A percentile compares a stretch with the other conserved stretches of the same genome.
phyloP scores from a whole-genome alignment of 495 filamentous ascomycete genomes.

The Penicillium longicatenatum region DNA sequence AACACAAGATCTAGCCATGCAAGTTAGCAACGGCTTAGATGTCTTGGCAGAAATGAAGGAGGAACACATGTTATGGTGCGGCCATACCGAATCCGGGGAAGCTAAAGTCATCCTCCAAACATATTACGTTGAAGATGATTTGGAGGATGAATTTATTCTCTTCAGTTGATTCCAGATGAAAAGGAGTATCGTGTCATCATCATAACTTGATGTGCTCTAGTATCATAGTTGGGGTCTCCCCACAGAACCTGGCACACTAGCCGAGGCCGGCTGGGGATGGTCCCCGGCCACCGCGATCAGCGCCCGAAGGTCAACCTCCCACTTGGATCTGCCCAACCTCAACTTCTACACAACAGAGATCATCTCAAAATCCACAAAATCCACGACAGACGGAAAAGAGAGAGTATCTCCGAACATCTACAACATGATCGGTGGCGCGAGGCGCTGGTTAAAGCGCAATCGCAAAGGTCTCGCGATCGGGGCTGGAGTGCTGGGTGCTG shows the following conservation, averaged over 20 bases:
- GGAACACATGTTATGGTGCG: not conserved
- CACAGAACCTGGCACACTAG: conserved; percentile 21
- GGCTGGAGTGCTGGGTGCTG: conserved; percentile 80
- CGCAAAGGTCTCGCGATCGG: conserved; percentile 86
- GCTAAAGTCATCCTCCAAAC: not conserved
- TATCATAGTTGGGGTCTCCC: not conserved
- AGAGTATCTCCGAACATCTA: conserved; percentile 16
- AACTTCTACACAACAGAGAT: conserved; percentile 6
- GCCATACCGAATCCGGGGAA: conserved; percentile 14
- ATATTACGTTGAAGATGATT: not conserved
- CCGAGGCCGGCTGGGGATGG: conserved; percentile 36
- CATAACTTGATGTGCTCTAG: not conserved
- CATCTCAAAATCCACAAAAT: not conserved
- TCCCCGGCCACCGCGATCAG: conserved; percentile 18
- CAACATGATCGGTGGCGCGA: conserved; percentile 79
- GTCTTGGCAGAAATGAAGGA: not conserved
- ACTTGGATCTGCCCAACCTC: conserved; percentile 14
- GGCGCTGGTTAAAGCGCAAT: conserved; percentile 89
- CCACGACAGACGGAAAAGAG: conserved; percentile 2
- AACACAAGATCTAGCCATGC: not conserved
- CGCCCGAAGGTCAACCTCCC: conserved; percentile 23
- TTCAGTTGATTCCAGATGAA: not conserved
- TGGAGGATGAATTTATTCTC: not conserved
- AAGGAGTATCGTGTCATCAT: not conserved
- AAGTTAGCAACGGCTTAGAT: not conserved